Base-by-base conservation (phyloP, 2,329 filamentous ascomycete genomes). In the Malbranchea cinnamomea region DNA sequence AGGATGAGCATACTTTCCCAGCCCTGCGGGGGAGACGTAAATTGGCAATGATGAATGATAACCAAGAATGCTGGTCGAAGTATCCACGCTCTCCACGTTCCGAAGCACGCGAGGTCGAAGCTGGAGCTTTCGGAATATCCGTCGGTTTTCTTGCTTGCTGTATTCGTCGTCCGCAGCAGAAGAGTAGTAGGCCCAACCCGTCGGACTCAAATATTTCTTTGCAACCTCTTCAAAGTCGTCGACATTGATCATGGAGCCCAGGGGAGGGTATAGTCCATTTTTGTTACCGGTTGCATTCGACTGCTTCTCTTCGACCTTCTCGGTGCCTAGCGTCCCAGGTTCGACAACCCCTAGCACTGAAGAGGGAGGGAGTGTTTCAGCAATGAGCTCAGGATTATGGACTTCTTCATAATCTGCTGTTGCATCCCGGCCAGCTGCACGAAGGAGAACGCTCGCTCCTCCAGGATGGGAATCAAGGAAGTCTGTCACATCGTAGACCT, bases 181-280 rank as follows among this genome's bases (percentile, higher is more conserved):
- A 6, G 52, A 58, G 39, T 61, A 61, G 59, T 93, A 94, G 11
- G 78, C 83, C 84, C 84, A 94, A 1, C 84, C 83, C 5, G 74
- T 76, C 60, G 78, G 84, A 66, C 84, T 89, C 81, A 92, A 89
- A 33, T 83, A 70, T 19, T 71, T 63, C 47, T 74, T 73, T 4
- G 59, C 59, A 6, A 56, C 50, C 3, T 49, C 40, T 37, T 62
- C 56, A 34, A 63, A 61, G 39, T 62, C 60, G 43, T 65, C 53
- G 8, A 57, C 44, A 40, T 58, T 63, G 40, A 65, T 54, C 34
- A 63, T 53, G 29, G 59, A 50, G 36, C 56, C 49, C 12, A 66
- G 45, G 7, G 60, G 53, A 3, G 62, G 46, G n/a, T n/a, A n/a
- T n/a, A n/a, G n/a, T 22, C 20, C 20, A 22, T 22, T n/a, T n/a